A percentile compares a stretch with the other conserved stretches of the same genome.
phyloP scores from a whole-genome alignment of 2,329 filamentous ascomycete genomes.

The Stenocarpella maydis region DNA sequence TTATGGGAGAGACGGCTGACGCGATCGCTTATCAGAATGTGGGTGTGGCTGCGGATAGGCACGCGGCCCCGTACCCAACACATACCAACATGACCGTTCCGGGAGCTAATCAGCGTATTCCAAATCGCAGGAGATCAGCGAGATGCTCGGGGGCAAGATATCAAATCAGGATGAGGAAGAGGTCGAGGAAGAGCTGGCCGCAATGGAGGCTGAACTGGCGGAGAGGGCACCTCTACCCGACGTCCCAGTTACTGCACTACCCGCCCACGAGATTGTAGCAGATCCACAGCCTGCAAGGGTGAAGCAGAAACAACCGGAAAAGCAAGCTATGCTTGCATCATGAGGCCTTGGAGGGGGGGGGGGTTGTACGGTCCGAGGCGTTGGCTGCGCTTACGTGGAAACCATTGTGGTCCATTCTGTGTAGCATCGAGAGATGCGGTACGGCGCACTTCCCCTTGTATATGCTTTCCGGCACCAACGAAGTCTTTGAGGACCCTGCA shows the following conservation, averaged over 20 bases:
- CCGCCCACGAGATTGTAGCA: conserved; percentile 33
- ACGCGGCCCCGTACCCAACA: not conserved
- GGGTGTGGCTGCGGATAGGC: conserved; percentile 38
- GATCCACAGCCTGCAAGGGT: conserved; percentile 33
- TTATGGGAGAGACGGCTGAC: conserved; percentile 92
- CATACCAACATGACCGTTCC: not conserved
- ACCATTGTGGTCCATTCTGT: not conserved
- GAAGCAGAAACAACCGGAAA: conserved; percentile 37
- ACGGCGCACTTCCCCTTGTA: not conserved
- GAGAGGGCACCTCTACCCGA: conserved; percentile 38
- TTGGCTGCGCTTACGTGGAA: not conserved
- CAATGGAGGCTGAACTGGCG: conserved; percentile 70
- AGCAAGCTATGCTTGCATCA: conserved; percentile 43
- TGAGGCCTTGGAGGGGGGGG: not conserved
- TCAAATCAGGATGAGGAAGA: conserved; percentile 97
- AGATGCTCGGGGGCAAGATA: conserved; percentile 87
- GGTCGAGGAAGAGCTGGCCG: conserved; percentile 92
- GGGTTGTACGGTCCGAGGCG: not conserved
- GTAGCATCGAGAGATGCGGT: not conserved
- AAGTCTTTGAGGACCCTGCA: not conserved
- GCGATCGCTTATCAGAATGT: conserved; percentile 92
- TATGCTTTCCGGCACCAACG: not conserved
- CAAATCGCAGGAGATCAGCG: conserved; percentile 79
- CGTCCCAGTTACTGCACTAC: conserved; percentile 41
- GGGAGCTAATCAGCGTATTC: conserved; percentile 20